phyloP scores from a whole-genome alignment of 139 green algal genomes.

The Haematococcus lacustris region DNA sequence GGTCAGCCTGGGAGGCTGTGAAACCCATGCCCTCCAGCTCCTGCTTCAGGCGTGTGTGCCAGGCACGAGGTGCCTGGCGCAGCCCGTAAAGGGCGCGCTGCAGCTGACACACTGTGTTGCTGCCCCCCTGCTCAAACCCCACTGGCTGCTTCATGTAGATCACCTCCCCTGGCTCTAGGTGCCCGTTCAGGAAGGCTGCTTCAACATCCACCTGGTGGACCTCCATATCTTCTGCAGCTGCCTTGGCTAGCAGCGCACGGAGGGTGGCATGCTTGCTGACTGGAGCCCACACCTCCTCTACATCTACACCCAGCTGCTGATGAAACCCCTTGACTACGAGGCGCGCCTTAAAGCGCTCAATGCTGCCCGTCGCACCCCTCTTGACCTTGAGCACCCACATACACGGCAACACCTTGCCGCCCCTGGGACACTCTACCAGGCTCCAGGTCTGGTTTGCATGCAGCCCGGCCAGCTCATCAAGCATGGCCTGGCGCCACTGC shows the following conservation, averaged over 20 bases:
- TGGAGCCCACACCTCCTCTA: conserved; percentile 33
- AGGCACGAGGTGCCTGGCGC: conserved; percentile 36
- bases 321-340: conserved; percentile 46
- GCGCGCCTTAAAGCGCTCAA: conserved; percentile 45
- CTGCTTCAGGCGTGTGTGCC: conserved; percentile 26
- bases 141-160: conserved; percentile 28
- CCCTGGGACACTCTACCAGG: background rate
- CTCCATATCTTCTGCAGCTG: conserved; percentile 24
- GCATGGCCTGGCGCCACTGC: conserved; percentile 9
- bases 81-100: conserved; percentile 39
- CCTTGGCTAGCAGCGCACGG: conserved; percentile 17
- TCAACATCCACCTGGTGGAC: conserved; percentile 46
- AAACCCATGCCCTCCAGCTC: conserved; percentile 26
- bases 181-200: conserved; percentile 52
- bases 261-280: conserved; percentile 14
- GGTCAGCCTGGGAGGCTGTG: conserved; percentile 18
- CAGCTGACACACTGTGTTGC: conserved; percentile 6
- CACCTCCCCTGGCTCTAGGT: conserved; percentile 27
- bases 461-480: conserved; percentile 12
- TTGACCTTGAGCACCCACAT: conserved; percentile 44
- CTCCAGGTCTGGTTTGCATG: conserved; percentile 2
- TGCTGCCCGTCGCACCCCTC: conserved; percentile 17
- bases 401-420: conserved; percentile 10
- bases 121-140: conserved; percentile 10
- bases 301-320: conserved; percentile 30